Base-by-base conservation (phyloP, 2,329 filamentous ascomycete genomes). In the Fusarium ambrosium region DNA sequence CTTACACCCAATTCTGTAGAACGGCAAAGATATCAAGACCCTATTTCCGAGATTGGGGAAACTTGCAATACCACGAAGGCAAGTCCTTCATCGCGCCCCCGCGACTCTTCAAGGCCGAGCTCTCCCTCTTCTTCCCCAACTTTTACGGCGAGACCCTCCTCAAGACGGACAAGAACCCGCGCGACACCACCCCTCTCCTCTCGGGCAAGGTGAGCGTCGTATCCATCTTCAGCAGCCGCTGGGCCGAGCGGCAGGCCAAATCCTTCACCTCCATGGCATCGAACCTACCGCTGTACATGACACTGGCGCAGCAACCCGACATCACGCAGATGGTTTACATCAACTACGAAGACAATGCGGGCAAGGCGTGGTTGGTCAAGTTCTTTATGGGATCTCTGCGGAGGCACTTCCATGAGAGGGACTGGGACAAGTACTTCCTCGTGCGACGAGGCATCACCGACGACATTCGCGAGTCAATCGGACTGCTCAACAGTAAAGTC, bases 1-100 rank as follows among this genome's bases (percentile, higher is more conserved):
- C 22, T 27, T 64, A 53, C 24, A 7, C 18, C 24, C 11, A 22
- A 34, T 22, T 37, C 20, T 32, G 11, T 27, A 94, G 92, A 64
- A 94, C 94, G 53, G 89, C 90, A 76, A 91, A 95, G 82, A 92
- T 97, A 80, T 87, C 92, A 22, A 94, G 94, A 68, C 95, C 96
- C 3, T 99, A 99, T 84, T 99, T 98, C 86, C 93, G 95, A 82
- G 96, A 99, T 87, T 98, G 95, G 93, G 91, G 90, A 69, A 97
- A 97, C 84, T 90, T 98, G 83, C 88, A 88, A 62, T 89, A 92
- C 75, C 92, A 97, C 84, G 91, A 95, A 78, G 97, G 97, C 79
- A 99, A 99, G 84, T 95, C 95, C 27, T 99, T 98, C 85, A 86
- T 96, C 62, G 92, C 95, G 22, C 96, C 96, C 41, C 91, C 93